phyloP scores from a whole-genome alignment of 2,329 filamentous ascomycete genomes.

The Monilinia aucupariae region DNA sequence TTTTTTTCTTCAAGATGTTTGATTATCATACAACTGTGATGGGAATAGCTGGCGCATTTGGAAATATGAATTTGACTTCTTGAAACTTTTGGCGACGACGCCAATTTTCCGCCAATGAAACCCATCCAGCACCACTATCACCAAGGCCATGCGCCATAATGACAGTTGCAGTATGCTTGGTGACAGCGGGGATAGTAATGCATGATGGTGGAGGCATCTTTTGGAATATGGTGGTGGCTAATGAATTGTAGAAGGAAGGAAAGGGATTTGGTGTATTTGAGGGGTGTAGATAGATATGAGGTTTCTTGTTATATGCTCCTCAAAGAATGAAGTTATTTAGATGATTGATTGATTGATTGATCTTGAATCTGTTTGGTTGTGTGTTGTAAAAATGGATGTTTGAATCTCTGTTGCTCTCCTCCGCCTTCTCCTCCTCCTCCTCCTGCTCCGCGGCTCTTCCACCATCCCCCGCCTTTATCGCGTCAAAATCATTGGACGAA shows the following conservation, averaged over 20 bases:
- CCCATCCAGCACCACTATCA: constrained; percentile 75
- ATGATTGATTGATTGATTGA: too few species aligned
- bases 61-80: constrained; percentile 90
- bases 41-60: constrained; percentile 80
- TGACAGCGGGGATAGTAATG: constrained; percentile 71
- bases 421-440: too few species aligned
- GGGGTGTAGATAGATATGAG: too few species aligned
- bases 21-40: constrained; percentile 61
- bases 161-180: constrained; percentile 84
- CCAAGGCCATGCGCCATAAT: constrained; percentile 93
- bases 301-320: too few species aligned
- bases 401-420: too few species aligned
- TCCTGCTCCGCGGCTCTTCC: too few species aligned
- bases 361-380: too few species aligned
- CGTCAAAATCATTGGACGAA: background rate
- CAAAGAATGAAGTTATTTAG: too few species aligned
- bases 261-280: too few species aligned
- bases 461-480: background rate
- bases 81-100: constrained; percentile 72
- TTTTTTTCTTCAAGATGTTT: background rate
- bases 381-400: too few species aligned
- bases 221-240: background rate
- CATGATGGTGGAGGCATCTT: constrained; percentile 34
- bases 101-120: constrained; percentile 81
- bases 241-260: background rate